Evolutionary conservation across 257 asterid species (phyloP).

Genomic region (Ilex asprella): DNA sequence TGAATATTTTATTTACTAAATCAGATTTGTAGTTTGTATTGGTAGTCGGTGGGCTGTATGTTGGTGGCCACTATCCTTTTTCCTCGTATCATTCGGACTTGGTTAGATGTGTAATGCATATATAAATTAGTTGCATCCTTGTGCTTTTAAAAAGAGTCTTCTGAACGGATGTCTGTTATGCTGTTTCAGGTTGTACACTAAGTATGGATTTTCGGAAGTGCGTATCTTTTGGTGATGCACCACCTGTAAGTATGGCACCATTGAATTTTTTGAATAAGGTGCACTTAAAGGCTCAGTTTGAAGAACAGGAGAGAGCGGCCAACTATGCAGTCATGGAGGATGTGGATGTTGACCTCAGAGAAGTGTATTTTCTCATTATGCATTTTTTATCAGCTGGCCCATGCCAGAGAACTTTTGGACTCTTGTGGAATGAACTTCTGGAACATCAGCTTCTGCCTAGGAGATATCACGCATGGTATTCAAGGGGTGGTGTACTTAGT

Average conservation of each 20-base stretch:
- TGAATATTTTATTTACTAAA: too few species aligned
- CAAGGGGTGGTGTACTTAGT: constrained; percentile 44
- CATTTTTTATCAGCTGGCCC: constrained; percentile 96
- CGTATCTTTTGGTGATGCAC: constrained; percentile 26
- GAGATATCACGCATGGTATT: constrained; percentile 86
- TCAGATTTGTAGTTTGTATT: too few species aligned
- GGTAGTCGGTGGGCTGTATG: too few species aligned
- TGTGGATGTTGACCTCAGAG: constrained; percentile 68
- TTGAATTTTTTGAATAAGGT: constrained; percentile 35
- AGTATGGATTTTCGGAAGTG: constrained; percentile 56
- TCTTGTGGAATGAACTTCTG: constrained; percentile 61
- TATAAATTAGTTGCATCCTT: background rate
- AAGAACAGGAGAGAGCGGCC: constrained; percentile 44
- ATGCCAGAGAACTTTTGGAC: constrained; percentile 61
- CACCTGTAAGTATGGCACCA: constrained; percentile 40
- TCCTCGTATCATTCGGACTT: too few species aligned
- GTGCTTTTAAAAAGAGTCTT: constrained; percentile 1
- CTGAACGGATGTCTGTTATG: constrained; percentile 14
- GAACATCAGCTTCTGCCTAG: constrained; percentile 90
- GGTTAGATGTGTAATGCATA: too few species aligned
- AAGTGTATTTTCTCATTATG: constrained; percentile 80
- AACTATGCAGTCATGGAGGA: constrained; percentile 41
- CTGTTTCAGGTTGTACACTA: constrained; percentile 34
- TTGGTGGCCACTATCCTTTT: too few species aligned
- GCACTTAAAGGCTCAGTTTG: constrained; percentile 40